A percentile compares a stretch with the other conserved stretches of the same genome.
phyloP scores from a whole-genome alignment of 192 early-diverging fungal genomes.

The Linnemannia hyalina region DNA sequence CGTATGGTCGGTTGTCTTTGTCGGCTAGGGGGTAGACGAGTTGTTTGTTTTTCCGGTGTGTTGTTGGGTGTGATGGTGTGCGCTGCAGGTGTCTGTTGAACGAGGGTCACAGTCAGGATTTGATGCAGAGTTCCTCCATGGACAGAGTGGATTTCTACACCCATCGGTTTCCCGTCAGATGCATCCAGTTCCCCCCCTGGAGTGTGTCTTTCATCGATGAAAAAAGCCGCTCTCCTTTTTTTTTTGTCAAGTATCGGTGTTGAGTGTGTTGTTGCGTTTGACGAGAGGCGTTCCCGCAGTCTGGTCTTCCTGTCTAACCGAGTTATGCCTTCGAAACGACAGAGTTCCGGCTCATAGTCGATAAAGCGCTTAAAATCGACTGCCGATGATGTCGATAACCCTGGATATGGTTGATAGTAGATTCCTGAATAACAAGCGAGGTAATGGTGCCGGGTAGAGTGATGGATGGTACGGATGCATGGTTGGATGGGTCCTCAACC shows the following conservation, averaged over 20 bases:
- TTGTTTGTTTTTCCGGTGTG: too few relatives aligned
- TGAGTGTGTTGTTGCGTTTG: too few relatives aligned
- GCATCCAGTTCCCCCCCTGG: not conserved
- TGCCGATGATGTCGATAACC: not conserved
- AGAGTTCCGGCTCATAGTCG: too few relatives aligned
- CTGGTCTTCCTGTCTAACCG: too few relatives aligned
- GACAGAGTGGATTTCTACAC: not conserved
- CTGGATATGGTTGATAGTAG: not conserved
- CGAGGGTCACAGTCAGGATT: not conserved
- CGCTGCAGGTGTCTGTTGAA: too few relatives aligned
- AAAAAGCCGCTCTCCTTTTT: not conserved
- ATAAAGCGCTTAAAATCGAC: too few relatives aligned
- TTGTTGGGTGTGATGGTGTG: too few relatives aligned
- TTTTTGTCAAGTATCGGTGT: too few relatives aligned
- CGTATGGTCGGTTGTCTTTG: too few relatives aligned
- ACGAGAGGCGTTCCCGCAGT: too few relatives aligned
- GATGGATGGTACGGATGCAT: constrained; percentile 7
- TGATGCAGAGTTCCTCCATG: constrained; percentile 6
- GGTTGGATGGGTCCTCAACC: not conserved
- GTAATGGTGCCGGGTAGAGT: not conserved
- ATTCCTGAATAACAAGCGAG: not conserved
- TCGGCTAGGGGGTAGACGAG: too few relatives aligned
- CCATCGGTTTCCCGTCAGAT: not conserved
- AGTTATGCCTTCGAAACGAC: too few relatives aligned
- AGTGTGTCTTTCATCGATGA: not conserved